phyloP scores from a whole-genome alignment of 192 early-diverging fungal genomes.

The Ramicandelaber brevisporus region DNA sequence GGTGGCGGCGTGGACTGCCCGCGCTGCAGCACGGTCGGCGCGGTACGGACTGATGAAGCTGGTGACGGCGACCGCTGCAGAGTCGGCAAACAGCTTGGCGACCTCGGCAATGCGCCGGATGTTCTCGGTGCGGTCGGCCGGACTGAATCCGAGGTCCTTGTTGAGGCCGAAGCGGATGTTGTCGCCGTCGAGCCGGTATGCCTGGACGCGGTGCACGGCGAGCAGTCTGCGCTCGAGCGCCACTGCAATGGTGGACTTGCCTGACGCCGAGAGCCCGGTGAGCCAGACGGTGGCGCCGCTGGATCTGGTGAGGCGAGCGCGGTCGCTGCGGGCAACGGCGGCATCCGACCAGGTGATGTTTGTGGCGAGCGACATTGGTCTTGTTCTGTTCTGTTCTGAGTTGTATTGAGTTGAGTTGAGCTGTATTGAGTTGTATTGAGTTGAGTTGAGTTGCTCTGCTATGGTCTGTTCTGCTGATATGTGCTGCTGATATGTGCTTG shows the following conservation, averaged over 20 bases:
- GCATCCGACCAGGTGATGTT: slow-evolving; percentile 87
- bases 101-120: slow-evolving; percentile 81
- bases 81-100: slow-evolving; percentile 71
- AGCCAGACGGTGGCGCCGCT: slow-evolving; percentile 80
- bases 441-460: no score
- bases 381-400: no score
- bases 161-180: slow-evolving; percentile 95
- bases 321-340: slow-evolving; percentile 41
- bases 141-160: slow-evolving; percentile 80
- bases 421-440: no score
- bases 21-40: slow-evolving; percentile 51
- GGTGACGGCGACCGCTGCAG: slow-evolving; percentile 54
- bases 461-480: no score
- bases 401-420: no score
- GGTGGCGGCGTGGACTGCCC: slow-evolving; percentile 50
- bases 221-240: slow-evolving; percentile 77
- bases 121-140: slow-evolving; percentile 79
- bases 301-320: slow-evolving; percentile 29
- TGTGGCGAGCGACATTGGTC: slow-evolving; percentile 25
- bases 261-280: slow-evolving; percentile 82
- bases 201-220: slow-evolving; percentile 33
- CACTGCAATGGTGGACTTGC: slow-evolving; percentile 76
- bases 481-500: no score
- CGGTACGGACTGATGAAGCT: slow-evolving; percentile 80
- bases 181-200: slow-evolving; percentile 87